Base-by-base conservation (phyloP, 306 rosid genomes). In the Bauhinia variegata region DNA sequence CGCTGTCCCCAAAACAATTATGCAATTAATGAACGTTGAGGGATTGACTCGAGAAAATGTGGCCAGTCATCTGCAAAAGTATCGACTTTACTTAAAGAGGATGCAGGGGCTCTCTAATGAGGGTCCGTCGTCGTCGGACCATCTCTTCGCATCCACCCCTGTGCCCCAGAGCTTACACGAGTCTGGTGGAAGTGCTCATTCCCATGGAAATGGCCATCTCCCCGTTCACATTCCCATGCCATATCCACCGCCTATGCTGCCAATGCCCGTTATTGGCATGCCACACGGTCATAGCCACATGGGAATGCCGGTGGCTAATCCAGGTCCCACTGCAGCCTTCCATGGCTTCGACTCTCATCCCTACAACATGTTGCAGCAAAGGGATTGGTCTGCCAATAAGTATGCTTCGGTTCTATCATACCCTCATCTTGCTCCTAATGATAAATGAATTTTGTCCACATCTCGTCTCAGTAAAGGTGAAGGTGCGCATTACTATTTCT, bases 21-120 rank as follows among this genome's bases (percentile, higher is more conserved):
- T 92, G 98, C 91, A 83, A 78, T 67, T 92, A 84, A 89, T 89
- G 98, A 92, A 92, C 73, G 96, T 92, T 9, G 98, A 92, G 38
- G 99, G 97, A 11, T 70, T 95, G 85, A 95, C 96, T 4, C 87
- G 97, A 0, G 99, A 95, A 74, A 95, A 95, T 53, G 99, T 95
- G 4, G 99, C 99, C 0, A 90, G 97, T 32, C 99, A 95, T 53
- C 77, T 95, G 12, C 96, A 95, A 80, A 95, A 95, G 86, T 95
- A 95, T 69, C 81, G 97, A 0, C 95, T 90, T 5, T 93, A 88
- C 82, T 68, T 93, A 80, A 93, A 86, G 82, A 75, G 97, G 72
- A 88, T 85, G 87, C 95, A 86, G 49, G 91, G 96, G 16, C 68
- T 87, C 11, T 85, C 91, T 0, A 69, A 59, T 55, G 95, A 85